phyloP scores from a whole-genome alignment of 1,284 basidiomycete genomes.

The Ceratobasidium sp. region DNA sequence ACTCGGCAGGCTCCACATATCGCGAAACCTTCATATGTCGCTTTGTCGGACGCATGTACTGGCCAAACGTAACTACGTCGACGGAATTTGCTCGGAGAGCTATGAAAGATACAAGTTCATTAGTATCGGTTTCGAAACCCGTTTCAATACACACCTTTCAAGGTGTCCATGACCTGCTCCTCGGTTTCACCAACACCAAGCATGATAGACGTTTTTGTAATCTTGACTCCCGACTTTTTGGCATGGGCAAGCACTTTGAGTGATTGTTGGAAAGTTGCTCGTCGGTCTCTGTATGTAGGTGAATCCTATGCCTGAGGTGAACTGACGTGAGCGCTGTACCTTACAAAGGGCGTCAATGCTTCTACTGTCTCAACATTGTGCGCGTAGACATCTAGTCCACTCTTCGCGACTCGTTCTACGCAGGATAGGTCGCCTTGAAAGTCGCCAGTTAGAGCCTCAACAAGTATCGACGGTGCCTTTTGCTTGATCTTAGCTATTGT shows the following conservation, averaged over 20 bases:
- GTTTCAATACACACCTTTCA: slow-evolving; percentile 74
- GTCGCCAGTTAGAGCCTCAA: slow-evolving; percentile 97
- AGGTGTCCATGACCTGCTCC: slow-evolving; percentile 85
- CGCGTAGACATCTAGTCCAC: slow-evolving; percentile 98
- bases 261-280: slow-evolving; percentile 93
- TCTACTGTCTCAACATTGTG: slow-evolving; percentile 99
- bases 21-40: slow-evolving; percentile 99
- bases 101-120: slow-evolving; percentile 55
- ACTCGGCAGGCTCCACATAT: slow-evolving; percentile 95
- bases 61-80: slow-evolving; percentile 98
- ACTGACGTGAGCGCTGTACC: not conserved
- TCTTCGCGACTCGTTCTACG: slow-evolving; percentile 88
- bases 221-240: slow-evolving; percentile 83
- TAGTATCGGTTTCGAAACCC: not conserved
- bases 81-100: slow-evolving; percentile 87
- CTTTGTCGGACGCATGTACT: slow-evolving; percentile 99
- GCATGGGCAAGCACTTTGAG: slow-evolving; percentile 87
- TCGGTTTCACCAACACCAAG: slow-evolving; percentile 95
- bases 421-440: slow-evolving; percentile 85
- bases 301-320: not conserved
- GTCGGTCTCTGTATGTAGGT: slow-evolving; percentile 75
- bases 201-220: slow-evolving; percentile 99
- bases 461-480: slow-evolving; percentile 96
- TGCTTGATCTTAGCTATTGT: slow-evolving; percentile 97
- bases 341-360: slow-evolving; percentile 92